Evolutionary conservation across 257 asterid species (phyloP).

Genomic region (Lavandula angustifolia): DNA sequence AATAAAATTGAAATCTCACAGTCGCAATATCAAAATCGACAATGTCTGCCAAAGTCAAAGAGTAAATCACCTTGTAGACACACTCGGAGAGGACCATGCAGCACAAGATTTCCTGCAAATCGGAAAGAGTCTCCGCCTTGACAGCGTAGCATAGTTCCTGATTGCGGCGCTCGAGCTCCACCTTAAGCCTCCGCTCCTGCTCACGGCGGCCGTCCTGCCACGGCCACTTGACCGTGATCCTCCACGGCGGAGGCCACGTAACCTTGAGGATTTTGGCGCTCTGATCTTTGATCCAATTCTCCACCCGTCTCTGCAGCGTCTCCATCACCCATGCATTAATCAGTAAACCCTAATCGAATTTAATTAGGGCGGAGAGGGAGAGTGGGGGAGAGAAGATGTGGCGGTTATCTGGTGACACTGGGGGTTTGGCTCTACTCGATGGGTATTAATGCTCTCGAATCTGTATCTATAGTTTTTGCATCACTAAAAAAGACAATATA

Average conservation of each 20-base stretch:
- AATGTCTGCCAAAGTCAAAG: neutral
- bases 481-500: too few species aligned
- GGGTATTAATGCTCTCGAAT: conserved; percentile 36
- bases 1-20: neutral
- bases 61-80: conserved; percentile 75
- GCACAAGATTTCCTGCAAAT: conserved; percentile 92
- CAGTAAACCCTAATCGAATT: conserved; percentile 45
- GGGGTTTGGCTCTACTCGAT: conserved; percentile 18
- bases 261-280: conserved; percentile 66
- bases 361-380: conserved; percentile 16
- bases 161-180: conserved; percentile 69
- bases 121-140: conserved; percentile 81
- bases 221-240: conserved; percentile 78
- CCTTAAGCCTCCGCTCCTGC: conserved; percentile 63
- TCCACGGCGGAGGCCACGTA: conserved; percentile 90
- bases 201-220: conserved; percentile 74
- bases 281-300: conserved; percentile 93
- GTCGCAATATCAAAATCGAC: conserved; percentile 14
- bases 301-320: conserved; percentile 71
- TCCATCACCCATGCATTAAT: conserved; percentile 58
- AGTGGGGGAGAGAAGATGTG: conserved; percentile 26
- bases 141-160: conserved; percentile 73
- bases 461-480: neutral
- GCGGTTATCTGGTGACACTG: conserved; percentile 35
- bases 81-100: conserved; percentile 99